Evolutionary conservation across 2,329 filamentous ascomycete genomes (phyloP).

Genomic region (Zymoseptoria ardabiliae): DNA sequence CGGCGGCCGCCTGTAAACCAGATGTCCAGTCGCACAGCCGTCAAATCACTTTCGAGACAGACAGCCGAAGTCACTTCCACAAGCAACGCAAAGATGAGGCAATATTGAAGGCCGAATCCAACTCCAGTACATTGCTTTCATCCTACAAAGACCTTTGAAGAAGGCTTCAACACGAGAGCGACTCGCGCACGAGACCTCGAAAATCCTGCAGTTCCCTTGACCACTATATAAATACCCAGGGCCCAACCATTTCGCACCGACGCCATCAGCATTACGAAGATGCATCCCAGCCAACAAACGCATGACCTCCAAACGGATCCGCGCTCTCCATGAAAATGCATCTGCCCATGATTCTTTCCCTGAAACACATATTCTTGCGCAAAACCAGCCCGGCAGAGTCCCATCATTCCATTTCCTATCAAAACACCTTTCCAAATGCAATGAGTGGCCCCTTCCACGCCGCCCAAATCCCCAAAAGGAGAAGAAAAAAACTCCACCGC

Average conservation of each 20-base stretch:
- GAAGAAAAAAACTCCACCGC: constrained; percentile 13
- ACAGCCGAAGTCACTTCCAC: not conserved
- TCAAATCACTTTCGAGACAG: not conserved
- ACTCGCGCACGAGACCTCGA: not conserved
- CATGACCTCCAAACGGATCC: too few relatives aligned
- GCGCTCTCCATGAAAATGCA: not conserved
- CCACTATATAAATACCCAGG: not conserved
- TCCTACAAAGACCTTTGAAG: not conserved
- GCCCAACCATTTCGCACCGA: not conserved
- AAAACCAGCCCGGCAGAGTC: constrained; percentile 6
- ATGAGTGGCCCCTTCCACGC: constrained; percentile 6
- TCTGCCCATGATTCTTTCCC: not conserved
- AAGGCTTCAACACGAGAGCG: not conserved
- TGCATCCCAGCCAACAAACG: too few relatives aligned
- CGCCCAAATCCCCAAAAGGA: not conserved
- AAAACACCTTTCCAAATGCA: constrained; percentile 16
- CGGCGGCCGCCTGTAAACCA: too few relatives aligned
- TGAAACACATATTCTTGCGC: not conserved
- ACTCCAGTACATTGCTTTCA: not conserved
- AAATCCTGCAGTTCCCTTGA: not conserved
- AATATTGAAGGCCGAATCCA: not conserved
- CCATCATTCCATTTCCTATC: constrained; percentile 4
- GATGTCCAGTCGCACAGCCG: too few relatives aligned
- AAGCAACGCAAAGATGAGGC: not conserved
- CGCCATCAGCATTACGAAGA: not conserved